A percentile compares a stretch with the other conserved stretches of the same genome.
Evolutionary conservation across 805 yeast species (phyloP).

Genomic region (Candida coleopterorum): DNA sequence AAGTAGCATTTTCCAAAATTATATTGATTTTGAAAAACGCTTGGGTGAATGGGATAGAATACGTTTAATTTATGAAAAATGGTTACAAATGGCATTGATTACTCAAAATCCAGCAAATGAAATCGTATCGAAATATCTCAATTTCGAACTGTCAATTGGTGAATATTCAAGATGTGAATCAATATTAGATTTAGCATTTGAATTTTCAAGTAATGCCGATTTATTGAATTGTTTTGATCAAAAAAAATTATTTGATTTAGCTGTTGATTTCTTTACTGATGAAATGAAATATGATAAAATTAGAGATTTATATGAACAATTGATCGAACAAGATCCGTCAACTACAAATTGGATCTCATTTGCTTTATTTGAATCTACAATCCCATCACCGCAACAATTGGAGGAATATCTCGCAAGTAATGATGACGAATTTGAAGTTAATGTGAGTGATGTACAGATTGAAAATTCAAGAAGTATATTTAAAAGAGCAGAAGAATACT

Average conservation of each 20-base stretch:
- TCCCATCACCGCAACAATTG: conserved; percentile 55
- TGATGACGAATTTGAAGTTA: conserved; percentile 49
- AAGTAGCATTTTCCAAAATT: conserved; percentile 52
- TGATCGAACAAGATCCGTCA: conserved; percentile 24
- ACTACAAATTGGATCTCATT: conserved; percentile 50
- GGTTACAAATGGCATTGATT: conserved; percentile 38
- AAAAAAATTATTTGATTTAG: conserved; percentile 23
- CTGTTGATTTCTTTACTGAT: conserved; percentile 59
- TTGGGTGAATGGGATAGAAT: conserved; percentile 80
- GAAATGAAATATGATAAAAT: conserved; percentile 54
- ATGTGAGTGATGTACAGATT: conserved; percentile 47
- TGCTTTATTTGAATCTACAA: conserved; percentile 67
- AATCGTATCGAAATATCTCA: conserved; percentile 63
- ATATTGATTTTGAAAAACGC: conserved; percentile 61
- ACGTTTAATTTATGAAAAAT: conserved; percentile 64
- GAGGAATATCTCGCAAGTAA: conserved; percentile 37
- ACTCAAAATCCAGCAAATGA: conserved; percentile 11
- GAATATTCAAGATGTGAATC: conserved; percentile 68
- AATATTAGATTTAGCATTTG: conserved; percentile 51
- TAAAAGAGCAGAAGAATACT: conserved; percentile 45
- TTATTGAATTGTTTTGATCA: conserved; percentile 25
- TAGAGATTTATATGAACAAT: conserved; percentile 42
- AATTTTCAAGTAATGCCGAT: conserved; percentile 18
- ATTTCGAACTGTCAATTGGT: conserved; percentile 60
- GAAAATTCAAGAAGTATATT: conserved; percentile 52